These are phyloP conservation scores for Mortierella claussenii DNA, from an alignment of 192 early-diverging fungal species.

Conservation along the genomic window DNA sequence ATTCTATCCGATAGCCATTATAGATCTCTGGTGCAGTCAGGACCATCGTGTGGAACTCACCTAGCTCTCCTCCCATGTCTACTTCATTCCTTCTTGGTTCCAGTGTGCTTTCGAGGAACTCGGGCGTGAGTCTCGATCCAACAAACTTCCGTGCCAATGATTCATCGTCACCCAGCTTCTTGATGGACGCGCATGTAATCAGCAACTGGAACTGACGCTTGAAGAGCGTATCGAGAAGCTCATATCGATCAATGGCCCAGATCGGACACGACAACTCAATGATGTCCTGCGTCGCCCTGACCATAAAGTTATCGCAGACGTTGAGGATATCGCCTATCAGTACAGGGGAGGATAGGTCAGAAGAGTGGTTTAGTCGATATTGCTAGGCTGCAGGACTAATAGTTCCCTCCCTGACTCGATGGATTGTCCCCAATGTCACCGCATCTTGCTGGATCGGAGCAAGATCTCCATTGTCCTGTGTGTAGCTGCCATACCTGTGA, in stretches of 20 bases:
- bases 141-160: constrained; percentile 53
- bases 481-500: no score
- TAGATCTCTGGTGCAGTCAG: constrained; percentile 64
- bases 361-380: no score
- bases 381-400: no score
- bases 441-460: no score
- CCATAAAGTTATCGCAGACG: constrained; percentile 71
- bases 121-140: constrained; percentile 51
- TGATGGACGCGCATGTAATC: constrained; percentile 54
- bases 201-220: constrained; percentile 42
- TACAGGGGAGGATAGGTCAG: background rate
- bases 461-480: no score
- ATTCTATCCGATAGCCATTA: constrained; percentile 32
- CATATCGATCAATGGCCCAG: constrained; percentile 60
- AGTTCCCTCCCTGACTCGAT: no score
- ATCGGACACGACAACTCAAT: constrained; percentile 64
- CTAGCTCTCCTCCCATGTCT: constrained; percentile 72
- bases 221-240: constrained; percentile 62
- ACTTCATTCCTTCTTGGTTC: constrained; percentile 53
- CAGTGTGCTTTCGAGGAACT: constrained; percentile 53
- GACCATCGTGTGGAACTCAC: constrained; percentile 80
- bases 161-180: constrained; percentile 50
- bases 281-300: constrained; percentile 59
- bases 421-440: no score
- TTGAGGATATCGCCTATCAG: constrained; percentile 65